A percentile compares a stretch with the other conserved stretches of the same genome.
Conservation (phyloP, 1,139 yeast genomes). For the Debaryomycetaceae sp. region DNA sequence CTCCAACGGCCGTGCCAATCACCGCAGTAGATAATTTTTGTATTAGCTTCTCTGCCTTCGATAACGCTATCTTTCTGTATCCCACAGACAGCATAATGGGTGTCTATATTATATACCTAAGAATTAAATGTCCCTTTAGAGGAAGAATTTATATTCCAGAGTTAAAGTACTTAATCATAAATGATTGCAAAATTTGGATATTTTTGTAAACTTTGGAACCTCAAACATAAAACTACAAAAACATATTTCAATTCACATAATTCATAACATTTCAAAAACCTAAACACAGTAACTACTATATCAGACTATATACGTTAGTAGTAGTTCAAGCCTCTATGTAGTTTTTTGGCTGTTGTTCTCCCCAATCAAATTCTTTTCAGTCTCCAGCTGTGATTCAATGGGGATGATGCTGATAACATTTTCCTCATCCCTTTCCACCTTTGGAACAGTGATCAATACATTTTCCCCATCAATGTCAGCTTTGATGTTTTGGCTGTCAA, state of each 20-base stretch:
- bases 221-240: background rate
- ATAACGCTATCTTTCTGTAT: background rate
- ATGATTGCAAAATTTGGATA: conserved; percentile 1
- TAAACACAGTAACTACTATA: background rate
- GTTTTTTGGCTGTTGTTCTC: background rate
- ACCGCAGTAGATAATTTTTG: background rate
- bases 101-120: no score
- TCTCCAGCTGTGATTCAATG: background rate
- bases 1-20: background rate
- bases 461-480: conserved; percentile 19
- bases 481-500: conserved; percentile 19
- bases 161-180: no score
- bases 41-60: background rate
- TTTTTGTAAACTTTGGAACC: conserved; percentile 1
- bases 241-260: background rate
- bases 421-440: conserved; percentile 20
- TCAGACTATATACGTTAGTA: background rate
- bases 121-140: no score
- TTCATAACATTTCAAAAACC: background rate
- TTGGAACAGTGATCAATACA: conserved; percentile 22
- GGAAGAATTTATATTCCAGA: no score
- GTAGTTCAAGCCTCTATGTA: background rate
- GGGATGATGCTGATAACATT: conserved; percentile 14
- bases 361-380: background rate
- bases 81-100: background rate